Evolutionary conservation across 371 early-diverging fungal genomes (phyloP), one percentile per base, ranked within the genome.

Genomic region (Rhizopus delemar): DNA sequence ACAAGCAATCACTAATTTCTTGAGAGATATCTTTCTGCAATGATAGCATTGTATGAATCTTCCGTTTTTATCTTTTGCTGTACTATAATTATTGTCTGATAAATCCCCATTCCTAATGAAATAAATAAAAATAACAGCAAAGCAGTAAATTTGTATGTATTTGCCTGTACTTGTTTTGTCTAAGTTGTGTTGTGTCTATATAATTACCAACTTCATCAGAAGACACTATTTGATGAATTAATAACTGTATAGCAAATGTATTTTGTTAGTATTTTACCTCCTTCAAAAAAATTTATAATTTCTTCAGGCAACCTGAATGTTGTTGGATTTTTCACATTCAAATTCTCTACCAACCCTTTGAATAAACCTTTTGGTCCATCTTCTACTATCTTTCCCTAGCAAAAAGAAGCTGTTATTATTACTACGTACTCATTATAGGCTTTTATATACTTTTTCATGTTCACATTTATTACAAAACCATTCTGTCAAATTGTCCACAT

Each of bases 401-500:
- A 15, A 46, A 8, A 66, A 65, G 13, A 62, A 62, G 59, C 22
- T 59, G 62, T 62, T 62, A 60, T 11, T 53, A n/a, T 43, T 15
- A n/a, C n/a, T 11, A n/a, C 15, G 6, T 43, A 0, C 15, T 32
- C 4, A 8, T 15, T 45, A 11, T 33, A 12, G 33, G 4, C 16
- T 29, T 53, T 16, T 60, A n/a, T 38, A 58, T 59, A 71, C 77
- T 22, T 65, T 62, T 41, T 70, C 70, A 49, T 73, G 66, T 29
- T 69, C 59, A 68, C 90, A 90, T 51, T 75, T 76, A 22, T 71
- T 73, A 63, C 91, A 90, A 66, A 75, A 88, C 91, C 91, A 90
- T 51, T 69, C 82, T 57, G 75, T 76, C 6, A 82, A 65, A 8
- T 80, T 60, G 16, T 65, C 72, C 1, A 86, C 74, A 28, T 77